Conservation (phyloP, 805 yeast genomes). For the Wickerhamomyces strasburgensis region DNA sequence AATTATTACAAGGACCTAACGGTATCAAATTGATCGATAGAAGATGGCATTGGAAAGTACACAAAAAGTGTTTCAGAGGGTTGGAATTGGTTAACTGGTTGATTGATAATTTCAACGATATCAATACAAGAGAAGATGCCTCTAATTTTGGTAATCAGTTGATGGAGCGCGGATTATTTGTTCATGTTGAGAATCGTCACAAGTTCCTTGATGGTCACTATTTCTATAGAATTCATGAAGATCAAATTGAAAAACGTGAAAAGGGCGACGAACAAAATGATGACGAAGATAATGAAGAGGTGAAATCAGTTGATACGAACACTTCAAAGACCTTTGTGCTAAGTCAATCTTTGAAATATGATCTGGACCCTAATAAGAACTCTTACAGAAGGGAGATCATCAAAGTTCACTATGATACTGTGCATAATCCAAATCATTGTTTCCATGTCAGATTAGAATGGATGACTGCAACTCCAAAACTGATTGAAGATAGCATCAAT, state of each 20-base stretch:
- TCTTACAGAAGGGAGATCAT: constrained; percentile 77
- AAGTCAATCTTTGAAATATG: constrained; percentile 60
- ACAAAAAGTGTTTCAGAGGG: constrained; percentile 76
- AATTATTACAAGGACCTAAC: constrained; percentile 58
- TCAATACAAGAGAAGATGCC: constrained; percentile 80
- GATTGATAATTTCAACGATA: constrained; percentile 70
- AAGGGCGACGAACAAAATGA: constrained; percentile 1
- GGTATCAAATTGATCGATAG: constrained; percentile 72
- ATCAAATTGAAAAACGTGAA: constrained; percentile 5
- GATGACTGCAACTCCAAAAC: constrained; percentile 83
- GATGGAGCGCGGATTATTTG: constrained; percentile 66
- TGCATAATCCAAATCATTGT: constrained; percentile 92
- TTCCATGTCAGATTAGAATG: constrained; percentile 89
- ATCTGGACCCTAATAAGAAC: constrained; percentile 67
- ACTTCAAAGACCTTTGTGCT: constrained; percentile 41
- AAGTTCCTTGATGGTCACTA: constrained; percentile 89
- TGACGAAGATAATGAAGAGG: not conserved
- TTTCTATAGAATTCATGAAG: constrained; percentile 45
- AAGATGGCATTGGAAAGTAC: constrained; percentile 85
- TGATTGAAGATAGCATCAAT: constrained; percentile 72
- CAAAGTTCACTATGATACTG: constrained; percentile 83
- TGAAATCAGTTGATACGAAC: not conserved
- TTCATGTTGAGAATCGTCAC: constrained; percentile 81
- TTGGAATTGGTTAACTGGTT: constrained; percentile 85
- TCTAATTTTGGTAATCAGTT: constrained; percentile 70